These are phyloP conservation scores for Hanseniaspora nectarophila DNA, from an alignment of 805 yeast species.

Conservation along the genomic window DNA sequence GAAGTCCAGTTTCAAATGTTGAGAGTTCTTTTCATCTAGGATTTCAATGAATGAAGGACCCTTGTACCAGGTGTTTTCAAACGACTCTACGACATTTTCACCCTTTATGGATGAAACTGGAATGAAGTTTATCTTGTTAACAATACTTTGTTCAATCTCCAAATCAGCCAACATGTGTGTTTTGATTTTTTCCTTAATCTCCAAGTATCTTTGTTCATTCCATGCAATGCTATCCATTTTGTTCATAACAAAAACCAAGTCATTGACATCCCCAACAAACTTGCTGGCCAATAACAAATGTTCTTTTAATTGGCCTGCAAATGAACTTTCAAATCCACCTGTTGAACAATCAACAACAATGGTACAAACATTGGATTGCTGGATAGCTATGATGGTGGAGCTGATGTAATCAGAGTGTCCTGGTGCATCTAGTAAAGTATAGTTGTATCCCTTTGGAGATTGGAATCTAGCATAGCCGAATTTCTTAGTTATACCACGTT, in stretches of 20 bases:
- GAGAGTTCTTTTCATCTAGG: conserved; percentile 41
- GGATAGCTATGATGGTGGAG: conserved; percentile 97
- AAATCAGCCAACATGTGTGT: conserved; percentile 36
- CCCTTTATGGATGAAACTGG: conserved; percentile 95
- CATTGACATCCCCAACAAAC: conserved; percentile 34
- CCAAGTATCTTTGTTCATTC: conserved; percentile 85
- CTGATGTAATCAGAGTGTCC: conserved; percentile 98
- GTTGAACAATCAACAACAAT: conserved; percentile 92
- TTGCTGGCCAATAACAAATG: conserved; percentile 71
- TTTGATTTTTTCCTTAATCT: conserved; percentile 75
- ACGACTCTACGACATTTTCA: conserved; percentile 50
- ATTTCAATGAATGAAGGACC: conserved; percentile 82
- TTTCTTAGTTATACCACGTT: conserved; percentile 96
- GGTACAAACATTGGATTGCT: conserved; percentile 96
- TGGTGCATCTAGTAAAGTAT: conserved; percentile 96
- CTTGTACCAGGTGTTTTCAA: conserved; percentile 76
- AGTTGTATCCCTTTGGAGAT: conserved; percentile 75
- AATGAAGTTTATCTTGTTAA: conserved; percentile 71
- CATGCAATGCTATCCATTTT: conserved; percentile 94
- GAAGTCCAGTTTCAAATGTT: conserved; percentile 48
- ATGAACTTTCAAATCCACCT: conserved; percentile 98
- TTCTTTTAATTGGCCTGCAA: conserved; percentile 97
- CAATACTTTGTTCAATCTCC: conserved; percentile 57
- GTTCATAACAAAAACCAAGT: conserved; percentile 89
- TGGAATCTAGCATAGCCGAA: conserved; percentile 95